Evolutionary conservation across 352 stramenopile genomes (phyloP).

Genomic region (Globisporangium acanthophoron): DNA sequence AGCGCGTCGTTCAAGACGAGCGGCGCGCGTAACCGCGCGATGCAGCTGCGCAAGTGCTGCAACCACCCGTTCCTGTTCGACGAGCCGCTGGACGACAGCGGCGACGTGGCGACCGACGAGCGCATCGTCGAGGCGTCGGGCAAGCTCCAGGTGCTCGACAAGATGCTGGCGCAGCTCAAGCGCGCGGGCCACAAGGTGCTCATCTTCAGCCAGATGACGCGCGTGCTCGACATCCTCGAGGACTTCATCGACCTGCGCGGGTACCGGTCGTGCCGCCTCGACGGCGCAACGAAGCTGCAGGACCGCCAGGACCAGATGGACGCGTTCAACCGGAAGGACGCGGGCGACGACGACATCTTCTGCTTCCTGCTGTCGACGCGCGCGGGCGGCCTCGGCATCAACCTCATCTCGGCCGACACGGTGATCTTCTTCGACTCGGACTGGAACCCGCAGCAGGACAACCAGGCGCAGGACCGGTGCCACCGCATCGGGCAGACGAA

Average conservation of each 20-base stretch:
- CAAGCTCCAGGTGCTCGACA: slow-evolving; percentile 98
- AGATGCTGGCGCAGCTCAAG: slow-evolving; percentile 94
- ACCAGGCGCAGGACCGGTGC: slow-evolving; percentile 88
- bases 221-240: slow-evolving; percentile 98
- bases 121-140: slow-evolving; percentile 91
- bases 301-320: slow-evolving; percentile 95
- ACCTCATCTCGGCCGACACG: slow-evolving; percentile 95
- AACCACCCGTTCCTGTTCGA: slow-evolving; percentile 93
- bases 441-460: slow-evolving; percentile 98
- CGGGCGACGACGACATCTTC: slow-evolving; percentile 56
- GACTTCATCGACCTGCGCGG: slow-evolving; percentile 88
- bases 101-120: slow-evolving; percentile 72
- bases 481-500: slow-evolving; percentile 90
- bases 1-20: slow-evolving; percentile 28
- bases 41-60: slow-evolving; percentile 94
- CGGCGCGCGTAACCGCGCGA: slow-evolving; percentile 46
- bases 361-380: slow-evolving; percentile 83
- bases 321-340: slow-evolving; percentile 90
- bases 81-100: slow-evolving; percentile 50
- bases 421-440: slow-evolving; percentile 98
- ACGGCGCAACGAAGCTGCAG: slow-evolving; percentile 92
- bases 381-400: slow-evolving; percentile 96
- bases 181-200: slow-evolving; percentile 96
- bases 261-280: slow-evolving; percentile 95
- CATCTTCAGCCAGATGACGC: slow-evolving; percentile 98